Evolutionary conservation across 169 alveolate genomes (phyloP).

Genomic region (Amoebophrya sp.): DNA sequence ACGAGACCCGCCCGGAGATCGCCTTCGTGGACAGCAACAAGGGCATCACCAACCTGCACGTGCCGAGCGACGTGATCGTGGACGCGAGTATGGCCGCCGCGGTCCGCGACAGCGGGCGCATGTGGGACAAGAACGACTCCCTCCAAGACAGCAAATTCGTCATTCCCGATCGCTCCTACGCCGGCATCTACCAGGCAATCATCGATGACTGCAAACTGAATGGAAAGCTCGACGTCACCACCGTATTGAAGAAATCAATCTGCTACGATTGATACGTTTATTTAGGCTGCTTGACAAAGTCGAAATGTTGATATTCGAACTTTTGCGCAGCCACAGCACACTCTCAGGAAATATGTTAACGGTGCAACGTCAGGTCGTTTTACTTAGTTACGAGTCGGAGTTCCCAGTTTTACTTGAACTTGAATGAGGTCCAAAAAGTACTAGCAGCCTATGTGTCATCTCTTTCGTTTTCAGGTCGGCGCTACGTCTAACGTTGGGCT

Average conservation of each 20-base stretch:
- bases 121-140: constrained; percentile 48
- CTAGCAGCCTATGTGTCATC: no score
- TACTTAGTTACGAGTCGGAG: no score
- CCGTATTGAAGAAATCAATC: no score
- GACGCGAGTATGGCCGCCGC: constrained; percentile 50
- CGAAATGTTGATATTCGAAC: no score
- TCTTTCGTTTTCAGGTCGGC: constrained; percentile 1
- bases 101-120: constrained; percentile 40
- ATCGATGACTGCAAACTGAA: constrained; percentile 32
- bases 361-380: no score
- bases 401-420: no score
- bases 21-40: not conserved
- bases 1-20: constrained; percentile 31
- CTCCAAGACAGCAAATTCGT: constrained; percentile 39
- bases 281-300: no score
- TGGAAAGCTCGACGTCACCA: constrained; percentile 40
- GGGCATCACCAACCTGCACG: constrained; percentile 47
- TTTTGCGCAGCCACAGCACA: no score
- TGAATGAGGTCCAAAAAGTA: no score
- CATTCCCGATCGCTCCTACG: constrained; percentile 41
- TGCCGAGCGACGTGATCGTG: constrained; percentile 45
- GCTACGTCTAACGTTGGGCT: constrained; percentile 44
- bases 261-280: no score
- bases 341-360: no score
- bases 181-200: constrained; percentile 33